A percentile compares a stretch with the other conserved stretches of the same genome.
Evolutionary conservation across 345 rosid genomes (phyloP).

Genomic region (Erysimum cheiranthoides): DNA sequence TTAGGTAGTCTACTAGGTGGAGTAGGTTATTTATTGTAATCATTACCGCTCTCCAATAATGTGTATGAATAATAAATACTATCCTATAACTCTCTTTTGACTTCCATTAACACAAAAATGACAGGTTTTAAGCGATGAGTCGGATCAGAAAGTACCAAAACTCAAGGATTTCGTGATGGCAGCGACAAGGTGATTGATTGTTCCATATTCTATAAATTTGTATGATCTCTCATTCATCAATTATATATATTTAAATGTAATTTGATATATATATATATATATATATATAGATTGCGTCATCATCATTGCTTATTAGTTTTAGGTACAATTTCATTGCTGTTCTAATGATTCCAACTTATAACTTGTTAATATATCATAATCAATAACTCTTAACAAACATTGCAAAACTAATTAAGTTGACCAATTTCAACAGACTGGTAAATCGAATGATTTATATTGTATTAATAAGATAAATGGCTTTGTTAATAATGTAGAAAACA

Average conservation of each 20-base stretch:
- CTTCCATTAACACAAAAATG: not conserved
- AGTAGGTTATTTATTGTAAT: constrained; percentile 8
- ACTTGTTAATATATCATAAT: no score
- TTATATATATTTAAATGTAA: not conserved
- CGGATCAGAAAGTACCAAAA: constrained; percentile 60
- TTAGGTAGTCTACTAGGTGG: not conserved
- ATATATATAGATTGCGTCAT: not conserved
- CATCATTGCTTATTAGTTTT: constrained; percentile 2
- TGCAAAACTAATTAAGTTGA: constrained; percentile 7
- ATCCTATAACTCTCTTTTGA: not conserved
- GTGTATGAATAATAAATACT: not conserved
- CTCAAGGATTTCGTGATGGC: constrained; percentile 76
- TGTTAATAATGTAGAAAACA: constrained; percentile 56
- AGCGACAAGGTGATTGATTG: constrained; percentile 74
- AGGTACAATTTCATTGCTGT: constrained; percentile 9
- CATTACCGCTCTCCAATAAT: constrained; percentile 12
- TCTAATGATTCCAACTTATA: constrained; percentile 1
- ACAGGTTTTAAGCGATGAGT: constrained; percentile 66
- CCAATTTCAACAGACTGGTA: constrained; percentile 14
- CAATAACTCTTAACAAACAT: not conserved
- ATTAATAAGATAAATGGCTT: not conserved
- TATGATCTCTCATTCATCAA: constrained; percentile 11
- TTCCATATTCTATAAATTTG: not conserved
- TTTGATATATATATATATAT: not conserved
- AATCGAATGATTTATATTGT: not conserved